These are phyloP conservation scores for Geotrichum histeridarum DNA, from an alignment of 1,139 yeast genomes.

Conservation along the genomic window DNA sequence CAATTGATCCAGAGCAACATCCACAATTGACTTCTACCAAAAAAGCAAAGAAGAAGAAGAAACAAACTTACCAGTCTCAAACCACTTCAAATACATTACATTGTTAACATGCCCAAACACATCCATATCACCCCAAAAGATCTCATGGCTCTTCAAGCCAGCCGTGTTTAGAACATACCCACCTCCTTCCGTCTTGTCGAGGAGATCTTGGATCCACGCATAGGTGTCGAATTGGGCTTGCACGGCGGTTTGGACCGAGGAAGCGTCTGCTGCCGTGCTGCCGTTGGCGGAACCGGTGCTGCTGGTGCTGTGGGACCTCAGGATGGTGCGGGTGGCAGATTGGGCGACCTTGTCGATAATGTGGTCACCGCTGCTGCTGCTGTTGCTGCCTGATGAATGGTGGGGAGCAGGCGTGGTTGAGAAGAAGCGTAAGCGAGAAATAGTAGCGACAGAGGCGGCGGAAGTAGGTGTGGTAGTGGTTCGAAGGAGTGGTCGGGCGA, in stretches of 20 bases:
- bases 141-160: constrained; percentile 28
- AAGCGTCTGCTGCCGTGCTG: not conserved
- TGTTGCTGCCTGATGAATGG: not conserved
- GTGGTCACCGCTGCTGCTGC: too few species aligned
- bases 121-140: constrained; percentile 38
- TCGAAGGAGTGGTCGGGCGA: too few species aligned
- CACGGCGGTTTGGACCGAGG: not conserved
- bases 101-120: constrained; percentile 36
- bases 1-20: too few species aligned
- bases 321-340: not conserved
- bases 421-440: too few species aligned
- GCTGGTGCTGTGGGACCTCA: too few species aligned
- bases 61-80: constrained; percentile 28
- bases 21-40: too few species aligned
- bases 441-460: too few species aligned
- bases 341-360: not conserved
- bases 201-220: constrained; percentile 28
- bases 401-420: not conserved
- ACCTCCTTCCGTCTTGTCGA: constrained; percentile 30
- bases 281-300: not conserved
- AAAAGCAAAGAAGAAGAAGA: not conserved
- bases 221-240: constrained; percentile 13
- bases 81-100: constrained; percentile 36
- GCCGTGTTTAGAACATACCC: constrained; percentile 30
- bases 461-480: too few species aligned